phyloP scores from a whole-genome alignment of 169 alveolate genomes.

The Toxoplasma gondii region DNA sequence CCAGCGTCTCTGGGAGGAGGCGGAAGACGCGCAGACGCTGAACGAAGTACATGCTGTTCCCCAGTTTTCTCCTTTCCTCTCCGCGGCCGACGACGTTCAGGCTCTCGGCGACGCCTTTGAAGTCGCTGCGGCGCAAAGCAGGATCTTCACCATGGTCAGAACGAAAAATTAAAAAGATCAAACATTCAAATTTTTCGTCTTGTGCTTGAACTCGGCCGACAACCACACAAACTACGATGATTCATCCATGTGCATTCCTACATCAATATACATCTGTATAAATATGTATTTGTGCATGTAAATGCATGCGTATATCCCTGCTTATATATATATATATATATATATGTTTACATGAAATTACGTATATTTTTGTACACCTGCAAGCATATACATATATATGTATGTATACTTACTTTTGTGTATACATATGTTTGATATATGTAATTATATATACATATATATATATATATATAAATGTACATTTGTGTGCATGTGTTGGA shows the following conservation, averaged over 20 bases:
- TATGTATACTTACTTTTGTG: background rate
- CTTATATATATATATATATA: background rate
- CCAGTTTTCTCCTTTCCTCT: background rate
- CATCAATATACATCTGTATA: no score
- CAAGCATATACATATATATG: no score
- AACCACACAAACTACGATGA: no score
- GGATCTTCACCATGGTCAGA: constrained; percentile 1
- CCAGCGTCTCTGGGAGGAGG: background rate
- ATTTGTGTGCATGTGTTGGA: background rate
- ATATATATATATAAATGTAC: background rate
- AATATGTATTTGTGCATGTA: no score
- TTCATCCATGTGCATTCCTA: no score
- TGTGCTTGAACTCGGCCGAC: no score
- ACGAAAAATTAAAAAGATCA: background rate
- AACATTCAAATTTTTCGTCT: background rate
- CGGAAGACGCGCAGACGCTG: background rate
- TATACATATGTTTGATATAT: background rate
- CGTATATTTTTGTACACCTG: no score
- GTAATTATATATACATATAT: background rate
- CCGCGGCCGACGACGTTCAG: background rate
- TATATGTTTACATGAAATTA: no score
- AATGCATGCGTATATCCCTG: background rate
- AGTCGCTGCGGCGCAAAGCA: background rate
- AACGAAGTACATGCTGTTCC: background rate
- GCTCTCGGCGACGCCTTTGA: background rate